Evolutionary conservation across 2,329 filamentous ascomycete species (phyloP), one percentile per base, ranked within the genome.

Genomic region (Penicillium sp.): DNA sequence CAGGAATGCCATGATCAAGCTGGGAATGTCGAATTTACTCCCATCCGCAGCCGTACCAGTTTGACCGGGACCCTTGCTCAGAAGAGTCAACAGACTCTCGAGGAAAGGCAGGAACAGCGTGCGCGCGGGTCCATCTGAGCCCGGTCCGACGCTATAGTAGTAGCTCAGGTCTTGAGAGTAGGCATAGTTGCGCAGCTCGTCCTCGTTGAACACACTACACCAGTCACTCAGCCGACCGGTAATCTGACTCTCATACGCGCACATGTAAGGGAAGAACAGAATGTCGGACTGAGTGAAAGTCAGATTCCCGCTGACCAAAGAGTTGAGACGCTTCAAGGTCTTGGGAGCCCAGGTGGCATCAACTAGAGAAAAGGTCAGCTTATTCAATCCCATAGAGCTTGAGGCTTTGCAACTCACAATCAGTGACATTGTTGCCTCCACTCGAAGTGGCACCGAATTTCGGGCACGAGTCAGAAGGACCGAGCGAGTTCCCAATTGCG

Each of bases 191-290:
- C 82, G 76, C 56, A 88, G 79, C 71, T 90, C 88, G 2, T 84
- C 77, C 37, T 87, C 78, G 3, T 82, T 86, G 66, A 89, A 87
- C 15, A 88, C 78, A 53, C 78, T 76, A 69, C 88, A 90, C 78
- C 85, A 90, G 0, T 86, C 84, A 4, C 85, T 88, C 4, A 84
- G 71, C 1, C 75, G 76, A 1, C 88, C 87, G 0, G 80, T 85
- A 63, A 90, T 89, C 67, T 90, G 88, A 3, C 83, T 86, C 67
- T 91, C 88, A 60, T 88, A 90, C 4, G 86, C 88, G 65, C 88
- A 91, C n/a, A 90, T 79, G 65, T 90, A 89, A 0, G 87, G 86
- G 52, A 90, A 86, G 47, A 83, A 81, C 7, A 76, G 78, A 43
- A 87, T 76, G 58, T 89, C 85, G 1, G 72, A 74, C 35, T 81